Evolutionary conservation across 2,329 filamentous ascomycete species (phyloP).

Genomic region (Ophiostoma triangulosporum): DNA sequence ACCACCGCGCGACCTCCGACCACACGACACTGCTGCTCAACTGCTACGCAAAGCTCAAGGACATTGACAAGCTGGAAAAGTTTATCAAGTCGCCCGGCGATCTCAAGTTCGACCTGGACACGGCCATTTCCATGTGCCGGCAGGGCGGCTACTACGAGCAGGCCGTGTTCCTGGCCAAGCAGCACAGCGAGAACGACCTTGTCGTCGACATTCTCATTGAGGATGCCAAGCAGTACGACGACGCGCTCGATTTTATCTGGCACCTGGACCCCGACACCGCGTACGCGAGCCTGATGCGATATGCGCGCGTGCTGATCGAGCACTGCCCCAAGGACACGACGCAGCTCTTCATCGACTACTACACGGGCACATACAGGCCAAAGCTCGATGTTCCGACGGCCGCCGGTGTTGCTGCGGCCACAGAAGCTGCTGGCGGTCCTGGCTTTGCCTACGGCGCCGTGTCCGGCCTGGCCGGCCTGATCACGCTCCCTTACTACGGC

Average conservation of each 20-base stretch:
- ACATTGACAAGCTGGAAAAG: constrained; percentile 87
- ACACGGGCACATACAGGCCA: constrained; percentile 70
- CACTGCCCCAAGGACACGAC: constrained; percentile 75
- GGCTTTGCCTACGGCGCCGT: constrained; percentile 46
- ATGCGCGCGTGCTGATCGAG: constrained; percentile 78
- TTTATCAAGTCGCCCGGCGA: constrained; percentile 95
- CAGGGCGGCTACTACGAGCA: constrained; percentile 96
- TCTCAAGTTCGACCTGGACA: constrained; percentile 92
- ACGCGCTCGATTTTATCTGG: constrained; percentile 86
- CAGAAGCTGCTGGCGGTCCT: constrained; percentile 21
- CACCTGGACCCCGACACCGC: constrained; percentile 66
- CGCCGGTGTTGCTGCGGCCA: constrained; percentile 23
- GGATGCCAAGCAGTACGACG: constrained; percentile 78
- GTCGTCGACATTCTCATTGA: constrained; percentile 95
- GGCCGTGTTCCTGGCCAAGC: constrained; percentile 85
- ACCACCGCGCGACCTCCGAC: constrained; percentile 82
- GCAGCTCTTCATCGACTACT: constrained; percentile 85
- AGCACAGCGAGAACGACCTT: constrained; percentile 84
- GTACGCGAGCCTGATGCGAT: constrained; percentile 86
- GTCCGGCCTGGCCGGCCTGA: constrained; percentile 64
- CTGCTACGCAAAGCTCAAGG: constrained; percentile 95
- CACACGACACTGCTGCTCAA: constrained; percentile 91
- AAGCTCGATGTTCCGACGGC: constrained; percentile 42
- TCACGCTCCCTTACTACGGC: constrained; percentile 78
- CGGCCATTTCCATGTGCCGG: constrained; percentile 91